These are phyloP conservation scores for Agrocybe praecox DNA, from an alignment of 768 basidiomycete species.

Conservation along the genomic window DNA sequence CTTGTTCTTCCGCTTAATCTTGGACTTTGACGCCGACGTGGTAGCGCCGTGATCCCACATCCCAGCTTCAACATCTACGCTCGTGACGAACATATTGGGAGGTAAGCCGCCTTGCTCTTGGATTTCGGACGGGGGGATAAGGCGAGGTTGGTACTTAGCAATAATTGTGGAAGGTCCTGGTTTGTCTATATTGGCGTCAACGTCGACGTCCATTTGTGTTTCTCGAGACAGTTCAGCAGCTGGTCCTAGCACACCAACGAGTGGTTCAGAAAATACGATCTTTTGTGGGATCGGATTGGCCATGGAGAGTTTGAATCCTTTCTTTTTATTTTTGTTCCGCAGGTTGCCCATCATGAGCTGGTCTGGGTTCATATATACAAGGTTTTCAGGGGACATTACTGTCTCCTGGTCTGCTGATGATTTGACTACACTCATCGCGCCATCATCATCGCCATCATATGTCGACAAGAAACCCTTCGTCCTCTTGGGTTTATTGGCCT, in stretches of 20 bases:
- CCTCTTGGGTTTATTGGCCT: not conserved
- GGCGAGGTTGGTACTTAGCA: constrained; percentile 22
- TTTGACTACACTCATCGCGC: not conserved
- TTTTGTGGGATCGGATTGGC: constrained; percentile 42
- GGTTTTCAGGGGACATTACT: not conserved
- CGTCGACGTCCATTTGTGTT: not conserved
- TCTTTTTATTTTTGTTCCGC: constrained; percentile 76
- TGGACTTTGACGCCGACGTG: constrained; percentile 1
- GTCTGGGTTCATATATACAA: constrained; percentile 16
- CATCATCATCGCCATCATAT: no score
- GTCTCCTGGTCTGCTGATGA: not conserved
- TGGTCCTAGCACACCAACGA: no score
- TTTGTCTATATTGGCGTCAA: not conserved
- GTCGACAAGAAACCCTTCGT: no score
- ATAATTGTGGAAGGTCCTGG: not conserved
- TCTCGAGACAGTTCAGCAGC: not conserved
- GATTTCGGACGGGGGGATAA: constrained; percentile 69
- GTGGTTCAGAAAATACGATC: constrained; percentile 47
- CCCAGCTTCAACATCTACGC: constrained; percentile 66
- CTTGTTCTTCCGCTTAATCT: constrained; percentile 31
- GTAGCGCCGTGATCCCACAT: constrained; percentile 28
- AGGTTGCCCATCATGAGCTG: constrained; percentile 53
- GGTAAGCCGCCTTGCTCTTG: constrained; percentile 52
- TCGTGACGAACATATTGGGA: constrained; percentile 68
- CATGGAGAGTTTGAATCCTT: constrained; percentile 61